Evolutionary conservation across 2,329 filamentous ascomycete genomes (phyloP).

Genomic region (Rugonectria rugulosa): DNA sequence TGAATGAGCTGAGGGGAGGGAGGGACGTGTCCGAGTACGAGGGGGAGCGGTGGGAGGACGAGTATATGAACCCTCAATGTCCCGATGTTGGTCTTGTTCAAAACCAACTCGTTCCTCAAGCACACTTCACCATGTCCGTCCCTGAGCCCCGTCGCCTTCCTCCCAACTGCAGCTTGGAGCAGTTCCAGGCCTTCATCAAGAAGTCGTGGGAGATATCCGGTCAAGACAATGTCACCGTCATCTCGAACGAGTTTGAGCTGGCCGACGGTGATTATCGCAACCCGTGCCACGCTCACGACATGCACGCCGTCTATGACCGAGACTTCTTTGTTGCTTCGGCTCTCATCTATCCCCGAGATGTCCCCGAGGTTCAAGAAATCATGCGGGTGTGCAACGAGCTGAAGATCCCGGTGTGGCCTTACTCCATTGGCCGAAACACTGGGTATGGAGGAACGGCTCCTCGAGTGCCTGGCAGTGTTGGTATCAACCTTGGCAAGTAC

Average conservation of each 20-base stretch:
- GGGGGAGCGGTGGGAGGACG: no score
- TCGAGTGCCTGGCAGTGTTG: constrained; percentile 11
- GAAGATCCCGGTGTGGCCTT: constrained; percentile 30
- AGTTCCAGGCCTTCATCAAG: not conserved
- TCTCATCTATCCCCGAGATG: constrained; percentile 22
- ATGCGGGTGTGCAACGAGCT: constrained; percentile 24
- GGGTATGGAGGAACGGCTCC: constrained; percentile 19
- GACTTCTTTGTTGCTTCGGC: constrained; percentile 29
- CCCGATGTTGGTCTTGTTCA: no score
- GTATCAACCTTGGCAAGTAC: constrained; percentile 11
- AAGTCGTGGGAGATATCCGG: not conserved
- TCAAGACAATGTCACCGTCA: constrained; percentile 7
- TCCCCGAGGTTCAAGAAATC: constrained; percentile 24
- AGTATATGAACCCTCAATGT: no score
- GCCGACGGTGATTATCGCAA: constrained; percentile 25
- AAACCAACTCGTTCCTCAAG: no score
- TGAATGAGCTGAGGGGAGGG: no score
- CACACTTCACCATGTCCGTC: not conserved
- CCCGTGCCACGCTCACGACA: constrained; percentile 29
- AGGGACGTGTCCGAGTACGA: no score
- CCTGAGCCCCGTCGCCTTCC: not conserved
- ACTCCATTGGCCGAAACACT: constrained; percentile 25
- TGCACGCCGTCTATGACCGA: constrained; percentile 26
- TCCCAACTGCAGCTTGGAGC: not conserved
- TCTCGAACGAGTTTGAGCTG: constrained; percentile 9